These are phyloP conservation scores for Pharnaceum exiguum DNA, from an alignment of 148 eudicot species.

Conservation along the genomic window DNA sequence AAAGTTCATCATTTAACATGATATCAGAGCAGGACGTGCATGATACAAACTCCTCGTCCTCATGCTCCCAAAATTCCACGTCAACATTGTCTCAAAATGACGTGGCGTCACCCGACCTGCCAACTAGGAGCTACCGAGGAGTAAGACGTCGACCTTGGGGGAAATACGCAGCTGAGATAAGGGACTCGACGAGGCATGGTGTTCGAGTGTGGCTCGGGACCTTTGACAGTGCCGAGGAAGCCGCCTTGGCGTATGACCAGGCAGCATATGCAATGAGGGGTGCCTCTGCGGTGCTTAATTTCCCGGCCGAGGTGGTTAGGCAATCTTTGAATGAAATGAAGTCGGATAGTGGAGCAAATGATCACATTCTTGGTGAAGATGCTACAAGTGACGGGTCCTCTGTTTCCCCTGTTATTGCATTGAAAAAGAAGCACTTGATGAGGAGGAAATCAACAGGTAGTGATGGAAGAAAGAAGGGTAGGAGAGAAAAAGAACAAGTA, in stretches of 20 bases:
- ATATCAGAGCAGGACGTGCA: conserved; percentile 16
- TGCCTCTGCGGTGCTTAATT: conserved; percentile 46
- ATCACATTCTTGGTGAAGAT: neutral
- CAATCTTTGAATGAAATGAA: conserved; percentile 42
- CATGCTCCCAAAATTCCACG: conserved; percentile 7
- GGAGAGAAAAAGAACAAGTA: conserved; percentile 9
- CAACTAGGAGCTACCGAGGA: conserved; percentile 38
- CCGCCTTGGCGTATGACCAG: conserved; percentile 68
- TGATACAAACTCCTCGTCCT: conserved; percentile 16
- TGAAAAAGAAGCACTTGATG: conserved; percentile 46
- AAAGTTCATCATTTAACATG: conserved; percentile 35
- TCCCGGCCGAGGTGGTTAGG: conserved; percentile 38
- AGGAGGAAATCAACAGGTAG: conserved; percentile 25
- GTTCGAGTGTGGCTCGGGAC: conserved; percentile 67
- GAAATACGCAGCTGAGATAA: conserved; percentile 60
- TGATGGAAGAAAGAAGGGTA: conserved; percentile 5
- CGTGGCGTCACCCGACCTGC: conserved; percentile 1
- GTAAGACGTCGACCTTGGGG: conserved; percentile 67
- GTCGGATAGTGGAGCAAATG: neutral
- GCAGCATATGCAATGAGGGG: conserved; percentile 64
- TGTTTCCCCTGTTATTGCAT: conserved; percentile 45
- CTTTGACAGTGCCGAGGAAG: conserved; percentile 57
- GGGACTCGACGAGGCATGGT: conserved; percentile 57
- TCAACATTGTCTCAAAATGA: neutral
- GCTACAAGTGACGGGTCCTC: conserved; percentile 13